Conservation (phyloP, 179 eudicot species). For the Vitellaria paradoxa region DNA sequence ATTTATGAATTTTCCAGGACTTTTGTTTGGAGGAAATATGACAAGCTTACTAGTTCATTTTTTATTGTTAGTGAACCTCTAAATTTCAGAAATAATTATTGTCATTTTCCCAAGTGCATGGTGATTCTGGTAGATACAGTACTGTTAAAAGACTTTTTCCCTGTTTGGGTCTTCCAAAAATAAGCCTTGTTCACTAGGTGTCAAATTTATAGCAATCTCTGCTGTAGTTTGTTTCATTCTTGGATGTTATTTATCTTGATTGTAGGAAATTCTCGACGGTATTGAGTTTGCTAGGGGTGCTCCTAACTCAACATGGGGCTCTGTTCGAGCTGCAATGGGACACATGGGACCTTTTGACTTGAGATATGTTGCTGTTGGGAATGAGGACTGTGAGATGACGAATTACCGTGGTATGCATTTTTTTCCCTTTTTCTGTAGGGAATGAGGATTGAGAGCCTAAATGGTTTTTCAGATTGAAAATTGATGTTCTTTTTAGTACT, state of each 20-base stretch:
- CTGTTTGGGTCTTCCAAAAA: too few relatives aligned
- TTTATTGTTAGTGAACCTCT: neutral
- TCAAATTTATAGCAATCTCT: neutral
- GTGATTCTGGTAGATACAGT: too few relatives aligned
- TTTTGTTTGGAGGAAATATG: neutral
- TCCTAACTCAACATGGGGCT: conserved; percentile 77
- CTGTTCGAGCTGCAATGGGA: conserved; percentile 87
- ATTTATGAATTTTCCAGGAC: neutral
- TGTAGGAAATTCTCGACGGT: conserved; percentile 83
- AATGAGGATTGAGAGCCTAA: neutral
- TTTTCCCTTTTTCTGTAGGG: neutral
- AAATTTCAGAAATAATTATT: neutral
- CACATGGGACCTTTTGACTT: conserved; percentile 90
- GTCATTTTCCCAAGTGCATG: too few relatives aligned
- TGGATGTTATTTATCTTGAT: conserved; percentile 7
- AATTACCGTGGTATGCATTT: conserved; percentile 61
- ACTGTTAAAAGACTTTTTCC: too few relatives aligned
- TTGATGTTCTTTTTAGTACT: neutral
- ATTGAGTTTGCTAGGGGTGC: conserved; percentile 93
- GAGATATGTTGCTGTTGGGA: conserved; percentile 83
- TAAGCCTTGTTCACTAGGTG: too few relatives aligned
- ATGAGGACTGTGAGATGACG: conserved; percentile 77
- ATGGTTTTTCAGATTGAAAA: neutral
- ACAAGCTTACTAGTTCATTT: too few relatives aligned
- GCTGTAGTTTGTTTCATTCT: neutral